Evolutionary conservation across 176 grass and related monocot species (phyloP), one percentile per base, ranked within the genome.

Genomic region (Areca catechu): DNA sequence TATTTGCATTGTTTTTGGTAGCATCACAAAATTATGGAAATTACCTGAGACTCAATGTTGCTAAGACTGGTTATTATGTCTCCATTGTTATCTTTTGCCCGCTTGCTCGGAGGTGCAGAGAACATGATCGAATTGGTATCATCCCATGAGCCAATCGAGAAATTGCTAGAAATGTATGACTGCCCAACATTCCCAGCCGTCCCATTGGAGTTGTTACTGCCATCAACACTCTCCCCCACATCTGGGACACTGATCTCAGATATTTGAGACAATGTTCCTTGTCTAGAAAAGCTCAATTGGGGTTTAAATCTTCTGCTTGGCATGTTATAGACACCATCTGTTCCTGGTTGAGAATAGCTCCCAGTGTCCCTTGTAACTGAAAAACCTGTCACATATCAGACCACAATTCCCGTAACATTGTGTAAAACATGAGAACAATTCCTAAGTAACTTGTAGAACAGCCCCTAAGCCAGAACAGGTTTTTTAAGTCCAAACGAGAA

Each of bases 91-190:
- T 50, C 52, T 53, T 80, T 85, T 54, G 54, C 15, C 72, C 80
- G 77, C 80, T 93, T 92, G 70, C 27, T 48, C 0, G 80, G 71
- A 4, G 88, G 66, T 17, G 71, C 68, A 56, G 84, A 87, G 77
- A 98, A 98, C 74, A 85, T 73, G 70, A 98, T 98, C 50, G 93
- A 89, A 80, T 88, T 90, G 64, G 75, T 75, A 65, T 98, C 88
- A 51, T 98, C 88, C 94, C 94, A 98, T 15, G 94, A 85, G 69
- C 81, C 75, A 30, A 91, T 67, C 5, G 84, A 84, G 70, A 92
- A 98, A 71, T 62, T 79, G 53, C 75, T 69, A 22, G 87, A 82
- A 17, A 85, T 66, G 68, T 76, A 76, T 21, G 84, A 60, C 53
- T 75, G 83, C 20, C 68, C 57, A 22, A 48, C 72, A 47, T 60